Percentiles rank a stretch among this genome's conserved stretches.
Conservation (phyloP, 306 rosid genomes). For the barrel medic (Medicago truncatula) region DNA sequence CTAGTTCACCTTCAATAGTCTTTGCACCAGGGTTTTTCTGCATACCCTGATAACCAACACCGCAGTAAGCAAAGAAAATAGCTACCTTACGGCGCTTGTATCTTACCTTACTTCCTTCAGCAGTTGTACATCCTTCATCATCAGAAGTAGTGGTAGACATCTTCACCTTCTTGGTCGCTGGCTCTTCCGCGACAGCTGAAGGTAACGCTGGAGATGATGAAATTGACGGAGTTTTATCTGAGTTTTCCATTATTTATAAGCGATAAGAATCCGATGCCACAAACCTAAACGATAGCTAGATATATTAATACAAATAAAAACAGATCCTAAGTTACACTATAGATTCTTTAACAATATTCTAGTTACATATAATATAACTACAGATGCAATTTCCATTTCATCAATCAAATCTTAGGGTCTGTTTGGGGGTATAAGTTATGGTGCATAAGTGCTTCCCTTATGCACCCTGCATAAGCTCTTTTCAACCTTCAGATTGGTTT, state of each 20-base stretch:
- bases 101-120: conserved; percentile 50
- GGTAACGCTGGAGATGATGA: conserved; percentile 53
- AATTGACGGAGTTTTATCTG: conserved; percentile 47
- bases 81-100: conserved; percentile 89
- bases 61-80: conserved; percentile 89
- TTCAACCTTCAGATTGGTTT: no score
- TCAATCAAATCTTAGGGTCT: no score
- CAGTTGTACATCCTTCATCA: conserved; percentile 57
- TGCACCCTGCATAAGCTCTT: no score
- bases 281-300: conserved; percentile 44
- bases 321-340: conserved; percentile 25
- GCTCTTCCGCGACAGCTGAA: conserved; percentile 49
- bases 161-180: conserved; percentile 69
- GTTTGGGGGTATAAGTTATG: no score
- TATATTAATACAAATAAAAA: conserved; percentile 30
- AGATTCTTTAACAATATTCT: conserved; percentile 15
- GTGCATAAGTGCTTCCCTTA: no score
- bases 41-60: conserved; percentile 97
- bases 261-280: conserved; percentile 43
- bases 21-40: conserved; percentile 98
- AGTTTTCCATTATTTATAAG: conserved; percentile 65
- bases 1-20: conserved; percentile 94
- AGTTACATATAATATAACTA: no score
- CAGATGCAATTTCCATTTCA: no score
- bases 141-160: conserved; percentile 87